Conservation (phyloP, 2,329 filamentous ascomycete species). For the Trichoderma afroharzianum region DNA sequence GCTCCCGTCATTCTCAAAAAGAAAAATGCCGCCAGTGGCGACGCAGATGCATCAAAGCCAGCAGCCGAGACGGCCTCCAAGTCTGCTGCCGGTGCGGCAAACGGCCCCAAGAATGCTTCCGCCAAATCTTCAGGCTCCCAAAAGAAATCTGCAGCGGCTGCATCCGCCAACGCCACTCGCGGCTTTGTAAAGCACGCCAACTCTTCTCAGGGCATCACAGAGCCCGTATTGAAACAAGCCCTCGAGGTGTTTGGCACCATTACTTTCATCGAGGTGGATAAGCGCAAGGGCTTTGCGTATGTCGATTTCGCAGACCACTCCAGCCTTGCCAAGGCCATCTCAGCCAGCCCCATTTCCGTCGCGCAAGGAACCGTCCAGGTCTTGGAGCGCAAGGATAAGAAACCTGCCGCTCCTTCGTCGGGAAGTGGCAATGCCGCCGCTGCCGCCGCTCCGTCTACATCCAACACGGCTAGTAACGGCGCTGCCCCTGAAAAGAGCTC, state of each 20-base stretch:
- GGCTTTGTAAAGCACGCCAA: conserved; percentile 82
- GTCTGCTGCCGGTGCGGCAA: conserved; percentile 13
- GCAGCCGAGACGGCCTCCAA: conserved; percentile 20
- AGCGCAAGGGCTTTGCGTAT: conserved; percentile 91
- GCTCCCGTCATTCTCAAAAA: conserved; percentile 42
- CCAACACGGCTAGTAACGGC: conserved; percentile 13
- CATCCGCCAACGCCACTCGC: conserved; percentile 51
- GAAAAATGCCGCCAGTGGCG: conserved; percentile 30
- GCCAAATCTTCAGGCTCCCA: conserved; percentile 28
- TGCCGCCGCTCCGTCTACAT: conserved; percentile 20
- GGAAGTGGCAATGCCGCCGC: conserved; percentile 18
- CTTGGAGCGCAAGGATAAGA: conserved; percentile 70
- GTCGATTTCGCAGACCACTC: conserved; percentile 78
- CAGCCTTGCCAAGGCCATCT: conserved; percentile 71
- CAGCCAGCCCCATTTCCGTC: conserved; percentile 75
- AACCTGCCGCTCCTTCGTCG: conserved; percentile 27
- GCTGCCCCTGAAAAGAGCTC: conserved; percentile 29
- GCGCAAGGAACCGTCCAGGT: conserved; percentile 85
- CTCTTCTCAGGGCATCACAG: conserved; percentile 86
- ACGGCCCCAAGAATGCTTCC: conserved; percentile 22
- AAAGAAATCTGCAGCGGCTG: conserved; percentile 30
- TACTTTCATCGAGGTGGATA: conserved; percentile 83
- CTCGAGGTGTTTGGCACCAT: conserved; percentile 72
- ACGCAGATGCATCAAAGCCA: conserved; percentile 21
- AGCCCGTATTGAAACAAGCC: conserved; percentile 69